Base-by-base conservation (phyloP, 1,139 yeast genomes). In the Zygosaccharomyces pseudobailii region DNA sequence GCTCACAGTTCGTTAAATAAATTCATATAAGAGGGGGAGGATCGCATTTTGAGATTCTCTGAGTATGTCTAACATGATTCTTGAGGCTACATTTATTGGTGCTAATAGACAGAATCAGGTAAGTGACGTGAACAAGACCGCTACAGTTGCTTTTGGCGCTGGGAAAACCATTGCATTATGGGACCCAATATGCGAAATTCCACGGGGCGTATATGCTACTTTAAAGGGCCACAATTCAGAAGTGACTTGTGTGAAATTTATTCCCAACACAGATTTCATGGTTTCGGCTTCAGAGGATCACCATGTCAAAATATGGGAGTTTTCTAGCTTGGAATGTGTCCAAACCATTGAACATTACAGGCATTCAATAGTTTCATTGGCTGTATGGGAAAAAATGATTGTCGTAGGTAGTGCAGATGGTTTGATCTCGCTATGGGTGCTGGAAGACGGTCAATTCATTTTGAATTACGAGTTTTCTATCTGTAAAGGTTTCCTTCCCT, bases 101-200 rank as follows among this genome's bases (percentile, higher is more conserved):
- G 94, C 90, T 28, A 88, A 88, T 62, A 78, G 79, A 54, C 90
- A 85, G 58, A 75, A 85, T 8, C 79, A 77, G 56, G 82, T 79
- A 4, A 78, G 87, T 7, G 94, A 83, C 58, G 79, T 75, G 60
- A 72, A 74, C 53, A 52, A 63, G 0, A 49, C 52, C 0, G 59
- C 60, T 10, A 66, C 71, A 20, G 73, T 86, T 7, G 96, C 95
- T 0, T 88, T 72, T 66, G 96, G 95, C 8, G 92, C 95, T 0
- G 81, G 82, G 2, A 74, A 73, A 44, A 75, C 79, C n/a, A 70
- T 89, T 40, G 94, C 94, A 0, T 64, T 88, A 36, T 87, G 95
- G 94, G 68, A 75, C 30, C 87, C 92, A 2, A 59, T 76, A 24
- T 68, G 69, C 21, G 36, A 52, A 3, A 47, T 61, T 33, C 62